Base-by-base conservation (phyloP, 768 basidiomycete species). In the Boletales sp. region DNA sequence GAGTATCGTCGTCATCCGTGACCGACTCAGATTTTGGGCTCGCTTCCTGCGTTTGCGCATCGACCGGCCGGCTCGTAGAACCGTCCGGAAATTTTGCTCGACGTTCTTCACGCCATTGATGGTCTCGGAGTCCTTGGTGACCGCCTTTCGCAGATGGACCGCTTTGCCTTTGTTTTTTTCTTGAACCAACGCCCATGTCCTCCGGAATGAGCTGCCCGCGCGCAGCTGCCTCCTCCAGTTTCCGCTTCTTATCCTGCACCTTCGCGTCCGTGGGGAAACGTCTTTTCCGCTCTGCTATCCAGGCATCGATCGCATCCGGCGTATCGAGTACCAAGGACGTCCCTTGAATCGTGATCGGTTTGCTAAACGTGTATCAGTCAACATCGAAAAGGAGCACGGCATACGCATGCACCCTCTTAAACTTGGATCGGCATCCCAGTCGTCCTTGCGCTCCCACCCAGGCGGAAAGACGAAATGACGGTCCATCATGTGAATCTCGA, bases 221-320 rank as follows among this genome's bases (percentile, higher is more conserved):
- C n/a, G 82, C 83, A 31, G 81, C 71, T 9, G 92, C 93, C 54
- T 92, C 90, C 52, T 85, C 79, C 19, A 83, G 64, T 61, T 87
- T 91, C 55, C 80, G 76, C 58, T 85, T 86, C 74, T 94, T 97
- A 40, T 95, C 90, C 50, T 80, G 81, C 2, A 90, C 75, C 21
- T 82, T 79, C 42, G 74, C 61, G 29, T 78, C 64, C 15, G 84
- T 88, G 11, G 95, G 95, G 75, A 87, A 98, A 14, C 87, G 81
- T 57, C 81, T 84, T 68, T 83, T 94, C 37, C 95, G 83, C 61
- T 97, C 94, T 13, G 80, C 83, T 42, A 95, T 80, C 95, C 95
- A 98, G 30, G 79, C 81, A 18, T 80, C 81, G 50, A 97, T 71
- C 8, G 84, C 81, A 59, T 93, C 93, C 8, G 87, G 90, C 1